Evolutionary conservation across 2,329 filamentous ascomycete species (phyloP).

Genomic region (Neurospora sp.): DNA sequence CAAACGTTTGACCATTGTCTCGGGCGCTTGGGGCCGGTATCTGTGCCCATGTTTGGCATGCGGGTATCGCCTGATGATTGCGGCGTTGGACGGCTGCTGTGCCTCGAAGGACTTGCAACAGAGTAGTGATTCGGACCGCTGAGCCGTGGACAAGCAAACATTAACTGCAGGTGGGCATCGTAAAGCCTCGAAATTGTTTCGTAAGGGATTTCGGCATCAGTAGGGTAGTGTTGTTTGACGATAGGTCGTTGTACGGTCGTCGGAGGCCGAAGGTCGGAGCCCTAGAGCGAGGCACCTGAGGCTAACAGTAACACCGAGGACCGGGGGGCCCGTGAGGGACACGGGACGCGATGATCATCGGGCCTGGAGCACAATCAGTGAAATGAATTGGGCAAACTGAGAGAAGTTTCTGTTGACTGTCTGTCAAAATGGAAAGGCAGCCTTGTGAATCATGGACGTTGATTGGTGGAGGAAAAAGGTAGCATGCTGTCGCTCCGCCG

Average conservation of each 20-base stretch:
- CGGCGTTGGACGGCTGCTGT: background rate
- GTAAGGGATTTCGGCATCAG: background rate
- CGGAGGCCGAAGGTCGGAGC: background rate
- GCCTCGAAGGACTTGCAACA: background rate
- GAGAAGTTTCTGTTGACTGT: background rate
- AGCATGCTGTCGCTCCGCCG: background rate
- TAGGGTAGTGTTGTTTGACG: background rate
- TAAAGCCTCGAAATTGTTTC: background rate
- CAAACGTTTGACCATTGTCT: background rate
- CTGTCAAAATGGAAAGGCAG: background rate
- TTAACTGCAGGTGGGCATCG: background rate
- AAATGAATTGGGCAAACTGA: background rate
- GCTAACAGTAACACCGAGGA: background rate
- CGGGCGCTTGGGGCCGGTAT: background rate
- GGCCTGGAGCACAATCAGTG: background rate
- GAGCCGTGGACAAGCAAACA: background rate
- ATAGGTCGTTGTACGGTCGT: background rate
- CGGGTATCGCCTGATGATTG: background rate
- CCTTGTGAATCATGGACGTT: background rate
- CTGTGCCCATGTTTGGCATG: background rate
- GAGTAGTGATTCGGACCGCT: background rate
- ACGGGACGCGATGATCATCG: background rate
- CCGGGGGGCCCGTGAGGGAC: background rate
- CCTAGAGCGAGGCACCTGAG: background rate
- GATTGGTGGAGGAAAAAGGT: background rate